These are phyloP conservation scores for Calonectria pseudoreteaudii DNA, from an alignment of 2,329 filamentous ascomycete genomes.

Conservation along the genomic window DNA sequence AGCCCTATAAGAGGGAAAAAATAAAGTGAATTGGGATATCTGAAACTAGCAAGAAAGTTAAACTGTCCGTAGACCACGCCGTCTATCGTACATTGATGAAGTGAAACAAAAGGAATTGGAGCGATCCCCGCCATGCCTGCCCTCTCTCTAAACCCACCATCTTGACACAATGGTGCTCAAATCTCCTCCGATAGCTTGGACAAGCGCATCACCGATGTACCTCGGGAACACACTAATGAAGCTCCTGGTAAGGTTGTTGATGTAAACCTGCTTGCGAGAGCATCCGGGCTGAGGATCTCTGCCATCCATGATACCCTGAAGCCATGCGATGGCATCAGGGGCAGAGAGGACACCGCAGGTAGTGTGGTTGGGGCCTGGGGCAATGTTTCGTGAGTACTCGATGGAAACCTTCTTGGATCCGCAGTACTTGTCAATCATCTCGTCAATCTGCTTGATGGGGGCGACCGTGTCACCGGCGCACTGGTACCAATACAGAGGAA, in stretches of 20 bases:
- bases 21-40: conserved; percentile 8
- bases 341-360: conserved; percentile 4
- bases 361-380: conserved; percentile 2
- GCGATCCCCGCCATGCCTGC: not conserved
- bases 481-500: conserved; percentile 64
- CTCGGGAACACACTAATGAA: not conserved
- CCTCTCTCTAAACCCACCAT: not conserved
- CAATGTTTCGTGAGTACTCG: conserved; percentile 5
- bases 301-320: conserved; percentile 1
- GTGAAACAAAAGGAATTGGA: not conserved
- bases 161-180: conserved; percentile 1
- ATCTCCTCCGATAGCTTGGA: not conserved
- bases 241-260: not conserved
- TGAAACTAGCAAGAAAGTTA: not conserved
- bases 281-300: not conserved
- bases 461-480: conserved; percentile 59
- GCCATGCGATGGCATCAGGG: not conserved
- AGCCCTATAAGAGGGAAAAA: not conserved
- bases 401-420: conserved; percentile 4
- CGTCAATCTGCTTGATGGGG: conserved; percentile 57
- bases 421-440: conserved; percentile 56
- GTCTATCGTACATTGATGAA: not conserved
- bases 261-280: not conserved
- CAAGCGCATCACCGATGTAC: not conserved
- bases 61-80: not conserved